Evolutionary conservation across 257 asterid species (phyloP).

Genomic region (Knoxia roxburghii): DNA sequence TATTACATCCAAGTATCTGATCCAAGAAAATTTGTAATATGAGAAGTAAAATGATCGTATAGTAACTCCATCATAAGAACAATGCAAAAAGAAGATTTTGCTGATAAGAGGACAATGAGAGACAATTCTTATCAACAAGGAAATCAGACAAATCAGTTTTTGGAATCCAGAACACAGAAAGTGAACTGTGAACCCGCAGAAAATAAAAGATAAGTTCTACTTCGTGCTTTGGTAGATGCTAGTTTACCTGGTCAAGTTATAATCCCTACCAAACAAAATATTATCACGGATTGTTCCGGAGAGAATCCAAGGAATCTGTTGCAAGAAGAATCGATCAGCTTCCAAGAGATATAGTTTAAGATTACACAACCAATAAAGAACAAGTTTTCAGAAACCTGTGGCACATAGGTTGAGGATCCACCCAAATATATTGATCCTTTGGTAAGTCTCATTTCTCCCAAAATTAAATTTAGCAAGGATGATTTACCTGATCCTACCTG

Average conservation of each 20-base stretch:
- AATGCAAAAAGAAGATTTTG: background rate
- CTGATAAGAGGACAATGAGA: background rate
- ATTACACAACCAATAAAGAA: slow-evolving; percentile 7
- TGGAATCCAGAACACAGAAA: background rate
- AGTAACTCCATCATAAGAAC: background rate
- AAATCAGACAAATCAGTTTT: background rate
- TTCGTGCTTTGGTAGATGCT: background rate
- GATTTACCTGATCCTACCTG: slow-evolving; percentile 99
- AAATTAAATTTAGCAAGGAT: slow-evolving; percentile 64
- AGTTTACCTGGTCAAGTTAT: slow-evolving; percentile 52
- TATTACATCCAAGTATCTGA: slow-evolving; percentile 70
- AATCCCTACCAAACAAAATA: slow-evolving; percentile 74
- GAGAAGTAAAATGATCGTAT: background rate
- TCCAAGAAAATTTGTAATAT: background rate
- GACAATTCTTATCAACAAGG: background rate
- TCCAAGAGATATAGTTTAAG: slow-evolving; percentile 11
- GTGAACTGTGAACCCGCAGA: background rate
- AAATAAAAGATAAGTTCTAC: background rate
- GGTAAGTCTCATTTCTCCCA: slow-evolving; percentile 67
- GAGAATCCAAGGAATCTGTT: slow-evolving; percentile 88
- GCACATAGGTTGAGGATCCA: slow-evolving; percentile 78
- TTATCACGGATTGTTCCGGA: slow-evolving; percentile 94
- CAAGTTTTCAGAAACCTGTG: slow-evolving; percentile 56
- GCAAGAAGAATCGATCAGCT: slow-evolving; percentile 14
- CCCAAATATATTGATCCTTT: slow-evolving; percentile 44